Conservation (phyloP, 2,329 filamentous ascomycete genomes). For the Sclerotinia sclerotiorum region DNA sequence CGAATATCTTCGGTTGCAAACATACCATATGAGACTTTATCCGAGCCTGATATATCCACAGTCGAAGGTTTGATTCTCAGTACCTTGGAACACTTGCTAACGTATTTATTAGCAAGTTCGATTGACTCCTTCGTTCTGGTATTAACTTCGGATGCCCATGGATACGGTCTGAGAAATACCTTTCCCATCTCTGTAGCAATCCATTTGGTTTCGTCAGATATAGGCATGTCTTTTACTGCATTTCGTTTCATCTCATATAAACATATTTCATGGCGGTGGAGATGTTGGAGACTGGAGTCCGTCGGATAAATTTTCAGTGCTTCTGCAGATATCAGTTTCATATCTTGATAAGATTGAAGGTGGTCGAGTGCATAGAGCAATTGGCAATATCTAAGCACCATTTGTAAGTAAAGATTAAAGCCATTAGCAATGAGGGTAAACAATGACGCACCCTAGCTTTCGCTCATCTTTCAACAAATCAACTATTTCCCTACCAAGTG, state of each 20-base stretch:
- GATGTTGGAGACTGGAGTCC: neutral
- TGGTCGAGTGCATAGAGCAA: neutral
- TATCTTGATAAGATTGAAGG: neutral
- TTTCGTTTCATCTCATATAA: neutral
- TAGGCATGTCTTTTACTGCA: neutral
- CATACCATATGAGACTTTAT: neutral
- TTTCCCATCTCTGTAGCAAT: neutral
- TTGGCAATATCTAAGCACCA: neutral
- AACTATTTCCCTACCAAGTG: neutral
- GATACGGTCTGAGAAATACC: neutral
- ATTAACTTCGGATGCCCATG: neutral
- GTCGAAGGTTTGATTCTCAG: neutral
- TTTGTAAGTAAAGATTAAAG: neutral
- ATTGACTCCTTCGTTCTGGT: neutral
- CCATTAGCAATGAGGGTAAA: too few relatives aligned
- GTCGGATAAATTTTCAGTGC: neutral
- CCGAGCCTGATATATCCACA: neutral
- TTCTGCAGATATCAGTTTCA: neutral
- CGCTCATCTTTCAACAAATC: neutral
- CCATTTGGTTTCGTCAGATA: neutral
- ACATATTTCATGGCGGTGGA: neutral
- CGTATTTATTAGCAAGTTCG: neutral
- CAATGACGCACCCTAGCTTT: neutral
- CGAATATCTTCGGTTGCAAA: slow-evolving; percentile 21
- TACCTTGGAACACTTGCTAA: neutral